These are phyloP conservation scores for Raddia distichophylla DNA, from an alignment of 176 grass and related monocot species.

Conservation along the genomic window DNA sequence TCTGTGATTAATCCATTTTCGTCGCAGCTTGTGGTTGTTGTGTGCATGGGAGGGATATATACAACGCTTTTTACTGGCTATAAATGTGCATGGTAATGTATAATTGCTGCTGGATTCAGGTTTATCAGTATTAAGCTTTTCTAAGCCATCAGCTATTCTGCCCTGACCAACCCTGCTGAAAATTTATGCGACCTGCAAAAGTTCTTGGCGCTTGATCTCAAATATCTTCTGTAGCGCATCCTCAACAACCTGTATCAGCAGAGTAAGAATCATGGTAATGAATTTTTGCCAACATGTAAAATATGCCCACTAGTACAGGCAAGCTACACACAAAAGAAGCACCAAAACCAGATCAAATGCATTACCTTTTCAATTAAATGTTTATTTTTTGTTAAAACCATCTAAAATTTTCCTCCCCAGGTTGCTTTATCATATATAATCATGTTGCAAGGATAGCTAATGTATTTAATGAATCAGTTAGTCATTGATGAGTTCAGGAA, in stretches of 20 bases:
- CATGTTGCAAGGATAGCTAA: no score
- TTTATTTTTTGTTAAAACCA: not conserved
- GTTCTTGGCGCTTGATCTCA: constrained; percentile 88
- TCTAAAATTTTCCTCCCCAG: not conserved
- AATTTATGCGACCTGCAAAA: constrained; percentile 63
- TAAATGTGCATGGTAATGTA: no score
- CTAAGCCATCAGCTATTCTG: constrained; percentile 24
- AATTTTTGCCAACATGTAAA: constrained; percentile 5
- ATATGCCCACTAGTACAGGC: not conserved
- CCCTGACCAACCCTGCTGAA: not conserved
- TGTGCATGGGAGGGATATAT: no score
- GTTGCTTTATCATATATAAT: no score
- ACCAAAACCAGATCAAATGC: not conserved
- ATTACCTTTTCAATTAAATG: constrained; percentile 48
- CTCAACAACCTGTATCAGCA: constrained; percentile 73
- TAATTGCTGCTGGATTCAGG: no score
- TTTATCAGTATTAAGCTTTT: constrained; percentile 41
- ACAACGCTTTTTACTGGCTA: no score
- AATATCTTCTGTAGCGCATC: constrained; percentile 67
- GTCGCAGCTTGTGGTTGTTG: no score
- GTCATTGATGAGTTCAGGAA: no score
- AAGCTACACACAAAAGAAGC: not conserved
- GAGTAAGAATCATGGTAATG: not conserved
- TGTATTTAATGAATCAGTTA: no score
- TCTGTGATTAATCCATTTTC: no score